Base-by-base conservation (phyloP, 2,329 filamentous ascomycete species). In the Fusarium agapanthi region DNA sequence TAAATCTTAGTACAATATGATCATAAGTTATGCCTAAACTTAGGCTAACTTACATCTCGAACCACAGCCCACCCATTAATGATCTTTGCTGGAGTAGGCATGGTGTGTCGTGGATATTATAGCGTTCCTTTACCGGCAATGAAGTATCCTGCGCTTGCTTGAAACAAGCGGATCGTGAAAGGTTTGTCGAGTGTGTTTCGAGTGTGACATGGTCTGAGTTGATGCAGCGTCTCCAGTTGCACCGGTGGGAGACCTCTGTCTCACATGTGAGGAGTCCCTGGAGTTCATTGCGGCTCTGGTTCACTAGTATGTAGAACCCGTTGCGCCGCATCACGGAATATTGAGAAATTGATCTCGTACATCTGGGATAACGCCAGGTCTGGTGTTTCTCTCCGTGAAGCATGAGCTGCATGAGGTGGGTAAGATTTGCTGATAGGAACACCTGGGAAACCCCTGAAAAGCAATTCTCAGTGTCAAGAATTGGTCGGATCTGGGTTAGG, bases 101-200 rank as follows among this genome's bases (percentile, higher is more conserved):
- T 14, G 16, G n/a, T 0, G n/a, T 15, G 0, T 34, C 0, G 3
- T 50, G n/a, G 0, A 50, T 24, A 4, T 34, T 3, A 3, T n/a
- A 48, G 3, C 3, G 0, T 3, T 14, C 1, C 15, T 18, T 50
- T 0, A 50, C 47, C 2, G 15, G 47, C 30, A 50, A 5, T 1
- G 5, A 50, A 50, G 22, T 20, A n/a, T 30, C 30, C 22, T 0
- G 18, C 8, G 26, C 44, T 7, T 47, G 44, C 0, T 4, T 47
- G 0, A 47, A 47, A 0, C 44, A 47, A 1, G 26, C 2, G 16
- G 3, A 2, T 0, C 22, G 45, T 1, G 28, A 30, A 3, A 30
- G 5, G 0, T 48, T 47, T 1, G 11, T 34, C 0, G 5, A 1
- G 0, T 34, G n/a, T 0, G 16, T 16, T 6, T 51, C n/a, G 0